Evolutionary conservation across 768 basidiomycete species (phyloP).

Genomic region (Boletus pseudopeckii): DNA sequence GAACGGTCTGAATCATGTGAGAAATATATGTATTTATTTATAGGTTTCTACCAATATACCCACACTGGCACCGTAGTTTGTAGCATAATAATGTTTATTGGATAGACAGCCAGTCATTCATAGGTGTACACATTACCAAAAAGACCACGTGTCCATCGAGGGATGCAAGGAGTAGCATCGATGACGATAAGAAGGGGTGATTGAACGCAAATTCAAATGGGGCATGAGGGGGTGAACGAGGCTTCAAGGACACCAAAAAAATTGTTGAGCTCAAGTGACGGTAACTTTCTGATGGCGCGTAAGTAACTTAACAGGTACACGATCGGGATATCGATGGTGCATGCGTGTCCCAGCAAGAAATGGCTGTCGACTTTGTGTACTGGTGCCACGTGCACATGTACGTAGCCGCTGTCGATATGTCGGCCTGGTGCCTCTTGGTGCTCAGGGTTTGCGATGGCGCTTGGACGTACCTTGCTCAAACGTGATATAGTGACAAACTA

Average conservation of each 20-base stretch:
- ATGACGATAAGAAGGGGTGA: neutral
- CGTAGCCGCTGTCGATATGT: neutral
- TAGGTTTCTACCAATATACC: neutral
- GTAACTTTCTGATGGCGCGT: neutral
- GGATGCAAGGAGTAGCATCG: neutral
- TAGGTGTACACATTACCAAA: neutral
- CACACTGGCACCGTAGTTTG: neutral
- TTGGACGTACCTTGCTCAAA: neutral
- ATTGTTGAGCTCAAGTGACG: neutral
- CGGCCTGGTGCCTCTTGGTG: too few species aligned
- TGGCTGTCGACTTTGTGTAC: neutral
- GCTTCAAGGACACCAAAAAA: conserved; percentile 11
- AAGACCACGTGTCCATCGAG: neutral
- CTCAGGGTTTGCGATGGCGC: neutral
- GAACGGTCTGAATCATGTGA: neutral
- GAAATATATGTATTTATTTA: neutral
- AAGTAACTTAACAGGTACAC: neutral
- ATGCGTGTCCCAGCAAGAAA: neutral
- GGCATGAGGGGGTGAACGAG: conserved; percentile 15
- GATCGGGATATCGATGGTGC: neutral
- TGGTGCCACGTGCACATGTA: neutral
- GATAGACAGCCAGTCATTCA: neutral
- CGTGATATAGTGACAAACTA: neutral
- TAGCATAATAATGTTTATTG: neutral
- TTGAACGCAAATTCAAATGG: neutral